These are phyloP conservation scores for Coprinellus aureogranulatus DNA, from an alignment of 768 basidiomycete genomes.

Conservation along the genomic window DNA sequence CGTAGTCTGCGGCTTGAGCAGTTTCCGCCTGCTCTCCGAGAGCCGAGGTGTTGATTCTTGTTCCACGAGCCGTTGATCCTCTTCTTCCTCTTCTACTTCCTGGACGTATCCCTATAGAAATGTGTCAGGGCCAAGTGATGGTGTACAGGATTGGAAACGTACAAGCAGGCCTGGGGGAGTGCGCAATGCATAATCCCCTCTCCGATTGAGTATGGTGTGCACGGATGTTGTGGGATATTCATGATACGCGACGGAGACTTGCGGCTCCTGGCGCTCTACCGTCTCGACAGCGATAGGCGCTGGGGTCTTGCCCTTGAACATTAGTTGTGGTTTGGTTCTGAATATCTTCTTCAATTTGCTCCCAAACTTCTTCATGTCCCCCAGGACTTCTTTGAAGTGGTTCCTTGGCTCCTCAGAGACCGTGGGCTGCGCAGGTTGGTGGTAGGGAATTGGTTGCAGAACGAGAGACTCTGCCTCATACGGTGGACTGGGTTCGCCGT, in stretches of 20 bases:
- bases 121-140: background rate
- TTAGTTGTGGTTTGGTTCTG: background rate
- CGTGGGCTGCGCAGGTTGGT: background rate
- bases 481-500: background rate
- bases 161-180: conserved; percentile 1
- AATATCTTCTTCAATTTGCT: conserved; percentile 6
- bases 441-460: background rate
- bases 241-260: too few species aligned
- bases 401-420: background rate
- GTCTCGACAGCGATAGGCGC: background rate
- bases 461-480: background rate
- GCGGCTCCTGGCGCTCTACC: too few species aligned
- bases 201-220: background rate
- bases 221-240: too few species aligned
- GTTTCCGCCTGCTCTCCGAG: background rate
- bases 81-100: background rate
- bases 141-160: background rate
- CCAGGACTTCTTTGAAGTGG: conserved; percentile 6
- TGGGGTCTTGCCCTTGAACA: background rate
- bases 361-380: conserved; percentile 6
- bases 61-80: background rate
- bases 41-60: background rate
- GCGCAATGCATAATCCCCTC: background rate
- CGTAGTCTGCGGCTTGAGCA: background rate
- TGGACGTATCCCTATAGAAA: background rate